A percentile compares a stretch with the other conserved stretches of the same genome.
Conservation (phyloP, 2,329 filamentous ascomycete genomes). For the Helminthosporium solani region DNA sequence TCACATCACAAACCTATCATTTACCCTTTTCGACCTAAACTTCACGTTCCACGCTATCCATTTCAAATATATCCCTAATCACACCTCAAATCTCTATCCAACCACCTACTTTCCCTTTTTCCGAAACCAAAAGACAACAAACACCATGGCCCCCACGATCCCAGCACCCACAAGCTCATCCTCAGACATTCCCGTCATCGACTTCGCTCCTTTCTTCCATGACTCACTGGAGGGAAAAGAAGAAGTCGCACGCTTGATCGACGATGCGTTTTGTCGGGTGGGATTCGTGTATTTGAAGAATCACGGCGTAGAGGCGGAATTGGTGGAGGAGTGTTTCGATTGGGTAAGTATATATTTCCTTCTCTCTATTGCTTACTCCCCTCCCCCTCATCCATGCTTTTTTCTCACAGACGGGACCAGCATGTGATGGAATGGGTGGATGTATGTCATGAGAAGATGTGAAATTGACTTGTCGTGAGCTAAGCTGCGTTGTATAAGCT, state of each 20-base stretch:
- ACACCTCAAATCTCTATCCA: too few relatives aligned
- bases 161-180: neutral
- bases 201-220: conserved; percentile 28
- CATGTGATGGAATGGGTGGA: too few relatives aligned
- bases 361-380: neutral
- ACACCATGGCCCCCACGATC: too few relatives aligned
- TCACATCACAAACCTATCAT: too few relatives aligned
- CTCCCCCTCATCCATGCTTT: neutral
- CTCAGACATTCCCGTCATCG: conserved; percentile 29
- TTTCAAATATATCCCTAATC: too few relatives aligned
- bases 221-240: conserved; percentile 16
- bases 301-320: conserved; percentile 37
- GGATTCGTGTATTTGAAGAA: conserved; percentile 48
- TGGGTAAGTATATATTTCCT: conserved; percentile 22
- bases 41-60: too few relatives aligned
- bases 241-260: conserved; percentile 36
- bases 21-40: too few relatives aligned
- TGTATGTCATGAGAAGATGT: neutral
- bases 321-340: conserved; percentile 30
- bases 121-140: too few relatives aligned
- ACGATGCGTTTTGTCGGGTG: conserved; percentile 39
- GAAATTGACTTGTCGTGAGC: neutral
- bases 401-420: too few relatives aligned
- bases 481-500: too few relatives aligned
- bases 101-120: too few relatives aligned